Evolutionary conservation across 257 asterid genomes (phyloP), one percentile per base, ranked within the genome.

Genomic region (Mentha longifolia): DNA sequence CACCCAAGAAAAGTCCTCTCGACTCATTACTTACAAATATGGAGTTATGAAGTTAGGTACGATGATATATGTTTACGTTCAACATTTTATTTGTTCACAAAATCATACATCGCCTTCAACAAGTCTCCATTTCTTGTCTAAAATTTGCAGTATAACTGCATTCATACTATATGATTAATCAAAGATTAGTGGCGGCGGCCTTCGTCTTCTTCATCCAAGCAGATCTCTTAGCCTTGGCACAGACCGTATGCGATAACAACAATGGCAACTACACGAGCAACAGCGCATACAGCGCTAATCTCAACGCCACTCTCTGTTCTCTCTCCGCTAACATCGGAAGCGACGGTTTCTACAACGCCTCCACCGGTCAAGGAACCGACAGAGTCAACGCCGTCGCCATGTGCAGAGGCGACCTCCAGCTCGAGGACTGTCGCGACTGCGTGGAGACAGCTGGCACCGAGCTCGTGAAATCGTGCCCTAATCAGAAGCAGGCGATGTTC

Each of bases 321-420:
- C 64, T 81, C 7, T 25, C 78, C 9, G 41, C 71, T 15, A 76
- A 73, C 8, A 20, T 81, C 46, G 61, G 10, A 14, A 37, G 4
- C 60, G 7, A 50, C n/a, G 84, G 84, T 2, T 84, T 84, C 79
- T 62, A 49, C 82, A 75, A 64, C 49, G 54, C 73, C 52, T 83
- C 85, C 4, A 12, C 20, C 2, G 85, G 85, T 7, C 74, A 57
- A 49, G 66, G 43, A 42, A 16, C 14, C 0, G 73, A 82, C 0
- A 0, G 0, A 3, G 82, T 43, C 64, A 69, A 78, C 54, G 82
- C 73, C 17, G 1, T 62, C 39, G 82, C 42, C 17, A 55, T 81
- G 54, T 80, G 85, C 78, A 9, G 85, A 33, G 85, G 75, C 8
- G 84, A 81, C 15, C 6, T 65, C n/a, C 77, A 56, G 8, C 73